A percentile compares a stretch with the other conserved stretches of the same genome.
phyloP scores from a whole-genome alignment of 805 yeast species.

The Candida hungchunana region DNA sequence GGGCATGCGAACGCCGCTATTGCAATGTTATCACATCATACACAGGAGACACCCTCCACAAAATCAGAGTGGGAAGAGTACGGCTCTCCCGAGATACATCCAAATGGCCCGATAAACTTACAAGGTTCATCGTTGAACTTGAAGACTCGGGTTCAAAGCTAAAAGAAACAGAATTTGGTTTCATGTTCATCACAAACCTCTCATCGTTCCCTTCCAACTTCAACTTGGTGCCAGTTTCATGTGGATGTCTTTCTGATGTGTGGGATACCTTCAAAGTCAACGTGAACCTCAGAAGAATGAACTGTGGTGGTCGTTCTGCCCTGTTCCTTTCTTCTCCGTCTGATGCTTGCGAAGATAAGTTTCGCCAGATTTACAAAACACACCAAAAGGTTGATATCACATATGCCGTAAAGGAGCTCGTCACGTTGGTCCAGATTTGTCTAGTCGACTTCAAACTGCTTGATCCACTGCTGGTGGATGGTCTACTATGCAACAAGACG shows the following conservation, averaged over 20 bases:
- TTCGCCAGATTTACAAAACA: slow-evolving; percentile 67
- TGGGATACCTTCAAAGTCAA: slow-evolving; percentile 63
- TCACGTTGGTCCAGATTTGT: slow-evolving; percentile 68
- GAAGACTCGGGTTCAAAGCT: slow-evolving; percentile 63
- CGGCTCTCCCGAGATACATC: slow-evolving; percentile 37
- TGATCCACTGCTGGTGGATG: slow-evolving; percentile 72
- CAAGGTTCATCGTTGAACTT: slow-evolving; percentile 61
- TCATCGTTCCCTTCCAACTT: slow-evolving; percentile 73
- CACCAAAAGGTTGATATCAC: slow-evolving; percentile 32
- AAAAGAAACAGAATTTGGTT: slow-evolving; percentile 56
- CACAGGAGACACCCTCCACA: slow-evolving; percentile 77
- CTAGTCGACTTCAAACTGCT: slow-evolving; percentile 74
- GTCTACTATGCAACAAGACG: slow-evolving; percentile 76
- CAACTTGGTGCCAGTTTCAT: slow-evolving; percentile 64
- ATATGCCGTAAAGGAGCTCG: slow-evolving; percentile 47
- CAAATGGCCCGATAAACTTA: slow-evolving; percentile 40
- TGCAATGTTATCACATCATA: slow-evolving; percentile 72
- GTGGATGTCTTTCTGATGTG: slow-evolving; percentile 45
- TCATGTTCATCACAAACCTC: slow-evolving; percentile 76
- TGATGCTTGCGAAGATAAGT: slow-evolving; percentile 77
- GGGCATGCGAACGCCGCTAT: slow-evolving; percentile 73
- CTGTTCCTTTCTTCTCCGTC: slow-evolving; percentile 66
- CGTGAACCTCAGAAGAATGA: slow-evolving; percentile 68
- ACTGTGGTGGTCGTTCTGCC: slow-evolving; percentile 84
- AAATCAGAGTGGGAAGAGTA: slow-evolving; percentile 56